Conservation (phyloP, 177 flowering plant genomes). For the Vitis hybrid region DNA sequence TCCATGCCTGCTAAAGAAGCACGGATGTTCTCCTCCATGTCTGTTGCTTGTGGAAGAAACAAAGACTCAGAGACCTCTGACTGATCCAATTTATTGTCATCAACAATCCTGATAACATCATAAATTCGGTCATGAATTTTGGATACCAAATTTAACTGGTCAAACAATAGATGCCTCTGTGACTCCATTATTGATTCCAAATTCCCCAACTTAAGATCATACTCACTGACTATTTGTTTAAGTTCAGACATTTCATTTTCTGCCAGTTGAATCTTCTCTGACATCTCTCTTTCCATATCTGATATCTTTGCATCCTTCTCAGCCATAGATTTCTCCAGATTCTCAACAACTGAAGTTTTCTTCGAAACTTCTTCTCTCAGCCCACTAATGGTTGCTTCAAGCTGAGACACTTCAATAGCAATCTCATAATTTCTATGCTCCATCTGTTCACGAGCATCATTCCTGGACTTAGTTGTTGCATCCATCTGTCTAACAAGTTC, state of each 20-base stretch:
- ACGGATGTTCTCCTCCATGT: conserved; percentile 76
- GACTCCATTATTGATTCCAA: conserved; percentile 60
- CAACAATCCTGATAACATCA: conserved; percentile 60
- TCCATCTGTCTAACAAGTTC: conserved; percentile 80
- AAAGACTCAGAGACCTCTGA: conserved; percentile 71
- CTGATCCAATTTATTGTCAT: conserved; percentile 49
- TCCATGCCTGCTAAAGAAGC: conserved; percentile 79
- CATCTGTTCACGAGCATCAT: conserved; percentile 76
- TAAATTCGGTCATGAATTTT: conserved; percentile 64
- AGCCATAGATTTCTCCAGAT: conserved; percentile 38
- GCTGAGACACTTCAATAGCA: conserved; percentile 95
- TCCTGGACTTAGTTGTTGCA: conserved; percentile 53
- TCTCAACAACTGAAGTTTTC: conserved; percentile 44
- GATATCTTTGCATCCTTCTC: conserved; percentile 54
- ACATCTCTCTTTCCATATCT: conserved; percentile 48
- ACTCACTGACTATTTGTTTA: conserved; percentile 47
- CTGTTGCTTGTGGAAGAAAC: conserved; percentile 77
- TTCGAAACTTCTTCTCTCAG: conserved; percentile 64
- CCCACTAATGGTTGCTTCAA: conserved; percentile 75
- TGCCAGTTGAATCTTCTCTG: conserved; percentile 37
- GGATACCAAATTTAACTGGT: conserved; percentile 67
- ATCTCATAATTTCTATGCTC: conserved; percentile 94
- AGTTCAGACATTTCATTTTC: conserved; percentile 49
- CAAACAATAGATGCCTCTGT: conserved; percentile 65
- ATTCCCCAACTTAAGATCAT: conserved; percentile 45